Evolutionary conservation across 1,284 basidiomycete genomes (phyloP), one percentile per base, ranked within the genome.

Genomic region (Leccinum subrobustum): DNA sequence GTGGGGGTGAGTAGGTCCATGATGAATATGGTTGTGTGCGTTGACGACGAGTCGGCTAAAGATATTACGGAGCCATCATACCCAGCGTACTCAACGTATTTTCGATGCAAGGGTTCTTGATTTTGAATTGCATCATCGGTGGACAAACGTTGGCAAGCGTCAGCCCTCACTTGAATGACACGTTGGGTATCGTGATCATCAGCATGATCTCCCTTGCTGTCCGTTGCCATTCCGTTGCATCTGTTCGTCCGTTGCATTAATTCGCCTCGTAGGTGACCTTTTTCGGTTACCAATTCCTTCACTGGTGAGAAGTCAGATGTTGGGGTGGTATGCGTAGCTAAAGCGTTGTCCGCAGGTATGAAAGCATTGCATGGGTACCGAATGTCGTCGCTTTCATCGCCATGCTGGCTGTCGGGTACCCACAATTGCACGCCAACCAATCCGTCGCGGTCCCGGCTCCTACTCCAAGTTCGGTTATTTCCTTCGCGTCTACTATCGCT

Each of bases 101-200:
- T 54, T 78, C 82, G 53, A 80, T 85, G 75, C 77, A 89, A 70
- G 88, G 89, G 0, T 93, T 85, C 73, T 77, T 89, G 56, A 83
- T 91, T 52, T 74, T 95, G 58, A 89, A 89, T 67, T 83, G 81
- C 55, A 91, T 93, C 67, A 78, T 91, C 56, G 91, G 89, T 6
- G 91, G 89, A 0, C 89, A 92, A 70, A 83, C 86, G 1, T 75
- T 93, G 48, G 82, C 85, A 2, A 82, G 85, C 37, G 83, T 86
- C 7, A 87, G 83, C 48, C 70, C 73, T 18, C 76, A 77, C 58
- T 67, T 85, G 16, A 67, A 79, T 60, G 80, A 80, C 52, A 80
- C 83, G 0, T 59, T 91, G 6, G 93, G 93, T 1, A 94, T 95
- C 62, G 87, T 92, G 16, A 87, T 95, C 59, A 89, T 93, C 29